phyloP scores from a whole-genome alignment of 75 land plant genomes.

The Adiantum capillusveneris region DNA sequence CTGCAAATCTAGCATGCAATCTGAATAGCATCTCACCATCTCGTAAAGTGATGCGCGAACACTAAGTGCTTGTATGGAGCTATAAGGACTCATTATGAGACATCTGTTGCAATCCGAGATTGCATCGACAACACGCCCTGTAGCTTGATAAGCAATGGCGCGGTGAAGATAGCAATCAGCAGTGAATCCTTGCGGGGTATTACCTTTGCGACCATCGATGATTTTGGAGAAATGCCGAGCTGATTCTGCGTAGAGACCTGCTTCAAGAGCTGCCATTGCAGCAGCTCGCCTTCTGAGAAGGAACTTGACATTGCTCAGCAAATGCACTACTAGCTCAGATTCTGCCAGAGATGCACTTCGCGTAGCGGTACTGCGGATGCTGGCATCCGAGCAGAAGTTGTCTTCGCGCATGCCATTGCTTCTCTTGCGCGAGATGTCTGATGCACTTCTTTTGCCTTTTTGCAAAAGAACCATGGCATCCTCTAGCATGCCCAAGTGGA shows the following conservation, averaged over 20 bases:
- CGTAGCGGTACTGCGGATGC: background rate
- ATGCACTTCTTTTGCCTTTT: conserved; percentile 51
- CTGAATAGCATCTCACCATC: conserved; percentile 43
- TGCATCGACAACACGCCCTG: conserved; percentile 55
- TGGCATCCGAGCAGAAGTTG: conserved; percentile 29
- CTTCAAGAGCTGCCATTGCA: conserved; percentile 68
- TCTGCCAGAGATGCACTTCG: conserved; percentile 12
- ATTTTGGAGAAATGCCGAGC: conserved; percentile 69
- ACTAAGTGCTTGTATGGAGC: conserved; percentile 40
- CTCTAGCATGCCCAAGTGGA: conserved; percentile 69
- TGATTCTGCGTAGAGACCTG: conserved; percentile 54
- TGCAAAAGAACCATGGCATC: conserved; percentile 75
- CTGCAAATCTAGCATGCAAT: conserved; percentile 54
- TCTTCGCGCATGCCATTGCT: conserved; percentile 51
- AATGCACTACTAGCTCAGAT: conserved; percentile 31
- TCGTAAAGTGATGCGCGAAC: conserved; percentile 53
- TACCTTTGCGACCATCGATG: conserved; percentile 47
- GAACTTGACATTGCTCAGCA: conserved; percentile 59
- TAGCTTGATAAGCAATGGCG: conserved; percentile 43
- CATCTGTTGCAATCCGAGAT: conserved; percentile 70
- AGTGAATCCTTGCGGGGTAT: conserved; percentile 51
- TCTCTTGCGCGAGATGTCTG: conserved; percentile 57
- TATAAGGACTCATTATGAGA: conserved; percentile 51
- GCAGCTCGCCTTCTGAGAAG: conserved; percentile 57
- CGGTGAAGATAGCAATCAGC: conserved; percentile 59